These are phyloP conservation scores for Phytophthora sp. DNA, from an alignment of 352 stramenopile genomes.

Conservation along the genomic window DNA sequence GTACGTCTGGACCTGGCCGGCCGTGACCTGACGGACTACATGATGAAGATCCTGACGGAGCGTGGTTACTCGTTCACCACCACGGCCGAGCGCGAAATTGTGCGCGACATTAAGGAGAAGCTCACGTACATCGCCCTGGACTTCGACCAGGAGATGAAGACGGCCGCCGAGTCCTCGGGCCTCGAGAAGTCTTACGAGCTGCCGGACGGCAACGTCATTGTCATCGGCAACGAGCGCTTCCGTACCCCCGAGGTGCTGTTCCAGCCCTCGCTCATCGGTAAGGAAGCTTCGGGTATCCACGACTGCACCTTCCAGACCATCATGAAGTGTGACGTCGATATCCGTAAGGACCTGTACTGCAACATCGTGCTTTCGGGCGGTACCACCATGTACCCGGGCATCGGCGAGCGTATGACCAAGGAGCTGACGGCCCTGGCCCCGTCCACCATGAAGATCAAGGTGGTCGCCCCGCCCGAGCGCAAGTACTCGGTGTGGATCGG, in stretches of 20 bases:
- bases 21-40: conserved; percentile 94
- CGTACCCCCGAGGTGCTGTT: conserved; percentile 96
- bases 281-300: conserved; percentile 85
- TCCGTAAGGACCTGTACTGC: conserved; percentile 94
- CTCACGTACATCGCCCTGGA: conserved; percentile 95
- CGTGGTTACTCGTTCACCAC: conserved; percentile 95
- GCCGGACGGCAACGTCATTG: conserved; percentile 97
- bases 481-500: conserved; percentile 99
- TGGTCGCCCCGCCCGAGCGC: conserved; percentile 92
- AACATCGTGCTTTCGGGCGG: conserved; percentile 98
- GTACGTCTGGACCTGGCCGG: conserved; percentile 94
- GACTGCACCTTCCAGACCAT: conserved; percentile 81
- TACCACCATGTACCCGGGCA: conserved; percentile 96
- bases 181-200: conserved; percentile 97
- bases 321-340: conserved; percentile 93
- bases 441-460: conserved; percentile 96
- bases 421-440: conserved; percentile 91
- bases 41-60: conserved; percentile 97
- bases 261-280: conserved; percentile 94
- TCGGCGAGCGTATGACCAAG: conserved; percentile 94
- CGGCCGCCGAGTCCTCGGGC: conserved; percentile 57
- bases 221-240: conserved; percentile 97
- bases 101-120: conserved; percentile 98
- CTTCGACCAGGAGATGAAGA: conserved; percentile 95
- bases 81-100: conserved; percentile 95